Percentiles rank a stretch among this genome's conserved stretches.
Evolutionary conservation across 352 stramenopile species (phyloP).

Genomic region (Phytophthora syringae): DNA sequence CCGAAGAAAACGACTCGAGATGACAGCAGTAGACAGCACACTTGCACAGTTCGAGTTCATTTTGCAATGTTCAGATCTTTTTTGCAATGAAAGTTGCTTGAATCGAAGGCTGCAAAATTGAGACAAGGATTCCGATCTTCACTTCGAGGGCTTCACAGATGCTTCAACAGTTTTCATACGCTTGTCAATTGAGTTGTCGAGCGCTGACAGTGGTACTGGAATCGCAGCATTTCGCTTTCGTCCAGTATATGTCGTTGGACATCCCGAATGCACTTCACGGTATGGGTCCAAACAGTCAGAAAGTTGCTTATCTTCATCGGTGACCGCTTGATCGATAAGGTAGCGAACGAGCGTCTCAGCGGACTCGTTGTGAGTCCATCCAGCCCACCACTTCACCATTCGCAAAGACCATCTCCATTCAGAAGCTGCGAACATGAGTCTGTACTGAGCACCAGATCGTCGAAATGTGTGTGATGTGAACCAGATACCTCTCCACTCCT

Average conservation of each 20-base stretch:
- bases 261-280: not conserved
- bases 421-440: constrained; percentile 20
- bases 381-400: constrained; percentile 15
- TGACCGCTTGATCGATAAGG: constrained; percentile 8
- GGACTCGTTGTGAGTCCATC: constrained; percentile 16
- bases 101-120: too few species aligned
- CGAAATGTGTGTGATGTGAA: constrained; percentile 18
- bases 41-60: too few species aligned
- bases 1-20: too few species aligned
- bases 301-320: constrained; percentile 19
- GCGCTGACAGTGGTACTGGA: too few species aligned
- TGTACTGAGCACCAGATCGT: constrained; percentile 9
- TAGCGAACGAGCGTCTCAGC: constrained; percentile 14
- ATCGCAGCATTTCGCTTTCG: not conserved
- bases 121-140: too few species aligned
- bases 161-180: too few species aligned
- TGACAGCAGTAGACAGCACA: too few species aligned
- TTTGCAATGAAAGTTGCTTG: too few species aligned
- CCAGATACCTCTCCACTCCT: constrained; percentile 8
- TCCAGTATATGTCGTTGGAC: not conserved
- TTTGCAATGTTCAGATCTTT: too few species aligned
- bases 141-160: too few species aligned
- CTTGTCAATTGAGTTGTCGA: too few species aligned
- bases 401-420: constrained; percentile 4
- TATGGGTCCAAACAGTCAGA: constrained; percentile 3